Evolutionary conservation across 2,329 filamentous ascomycete genomes (phyloP), one percentile per base, ranked within the genome.

Genomic region (Penicillium capsulatum): DNA sequence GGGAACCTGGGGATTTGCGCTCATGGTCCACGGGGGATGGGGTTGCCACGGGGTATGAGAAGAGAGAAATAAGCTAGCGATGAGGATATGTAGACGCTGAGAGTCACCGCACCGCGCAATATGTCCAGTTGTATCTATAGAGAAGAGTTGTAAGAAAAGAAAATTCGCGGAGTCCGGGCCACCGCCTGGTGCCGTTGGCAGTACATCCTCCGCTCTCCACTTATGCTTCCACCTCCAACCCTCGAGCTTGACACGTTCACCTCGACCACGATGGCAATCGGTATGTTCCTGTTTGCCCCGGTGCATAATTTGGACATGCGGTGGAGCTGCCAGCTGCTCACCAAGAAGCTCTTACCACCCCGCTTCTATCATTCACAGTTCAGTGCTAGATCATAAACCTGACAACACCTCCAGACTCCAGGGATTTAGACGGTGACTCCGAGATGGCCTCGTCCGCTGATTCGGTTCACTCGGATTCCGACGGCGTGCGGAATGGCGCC

Each of bases 1-100:
- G 26, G 85, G 82, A 42, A 83, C 62, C 68, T 67, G 70, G 71
- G 72, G 73, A 73, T 61, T 67, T 70, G 53, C 50, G 44, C 54
- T 65, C 63, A 69, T 70, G 44, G 51, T 22, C 19, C 51, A 44
- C 36, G 34, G 15, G 19, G 40, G 31, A 30, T 19, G 9, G 28
- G 8, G n/a, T 28, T n/a, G 13, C 6, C 6, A 43, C 40, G 31
- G 27, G 26, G 31, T 38, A 33, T 29, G 26, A n/a, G 8, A 15
- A 28, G 8, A 36, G 28, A 39, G 16, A 31, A 19, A 17, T 8
- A 34, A 31, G 9, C 2, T 4, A 29, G 7, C 9, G 17, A 34
- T 28, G 15, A 33, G 32, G 10, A 34, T 29, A 11, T 20, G 11
- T 20, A 36, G 24, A 28, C 17, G 40, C 20, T 45, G 32, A 36